These are phyloP conservation scores for Pleurotus cornucopiae DNA, from an alignment of 768 basidiomycete genomes.

Conservation along the genomic window DNA sequence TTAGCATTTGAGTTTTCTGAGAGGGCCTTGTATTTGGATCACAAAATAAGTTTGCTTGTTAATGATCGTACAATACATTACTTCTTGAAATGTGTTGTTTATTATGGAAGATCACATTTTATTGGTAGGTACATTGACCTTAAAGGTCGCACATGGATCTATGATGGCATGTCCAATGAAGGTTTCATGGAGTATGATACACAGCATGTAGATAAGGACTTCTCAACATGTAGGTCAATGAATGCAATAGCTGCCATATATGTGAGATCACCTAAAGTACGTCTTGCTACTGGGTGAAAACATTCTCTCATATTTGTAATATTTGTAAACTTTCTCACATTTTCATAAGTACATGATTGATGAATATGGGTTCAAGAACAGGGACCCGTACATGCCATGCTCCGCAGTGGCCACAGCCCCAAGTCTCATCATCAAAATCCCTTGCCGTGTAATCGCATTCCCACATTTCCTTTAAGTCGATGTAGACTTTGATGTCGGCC, in stretches of 20 bases:
- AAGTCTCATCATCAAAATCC: no score
- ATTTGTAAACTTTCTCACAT: no score
- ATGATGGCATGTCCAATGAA: slow-evolving; percentile 18
- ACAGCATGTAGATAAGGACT: not conserved
- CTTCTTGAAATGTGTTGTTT: slow-evolving; percentile 14
- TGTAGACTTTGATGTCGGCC: slow-evolving; percentile 17
- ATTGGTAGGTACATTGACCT: slow-evolving; percentile 10
- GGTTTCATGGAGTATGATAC: not conserved
- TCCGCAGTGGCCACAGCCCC: no score
- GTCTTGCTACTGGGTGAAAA: no score
- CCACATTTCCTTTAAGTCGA: not conserved
- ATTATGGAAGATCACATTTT: slow-evolving; percentile 17
- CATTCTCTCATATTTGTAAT: no score
- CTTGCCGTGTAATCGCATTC: no score
- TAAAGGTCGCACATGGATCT: slow-evolving; percentile 13
- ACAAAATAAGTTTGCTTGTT: slow-evolving; percentile 4
- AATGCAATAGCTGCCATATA: not conserved
- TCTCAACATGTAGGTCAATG: not conserved
- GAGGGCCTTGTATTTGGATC: not conserved
- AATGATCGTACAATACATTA: not conserved
- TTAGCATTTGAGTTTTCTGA: slow-evolving; percentile 10
- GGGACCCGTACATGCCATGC: no score
- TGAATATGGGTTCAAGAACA: no score
- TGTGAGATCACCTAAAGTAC: not conserved
- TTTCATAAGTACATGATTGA: no score